These are phyloP conservation scores for Heimioporus sp. DNA, from an alignment of 768 basidiomycete genomes.

Conservation along the genomic window DNA sequence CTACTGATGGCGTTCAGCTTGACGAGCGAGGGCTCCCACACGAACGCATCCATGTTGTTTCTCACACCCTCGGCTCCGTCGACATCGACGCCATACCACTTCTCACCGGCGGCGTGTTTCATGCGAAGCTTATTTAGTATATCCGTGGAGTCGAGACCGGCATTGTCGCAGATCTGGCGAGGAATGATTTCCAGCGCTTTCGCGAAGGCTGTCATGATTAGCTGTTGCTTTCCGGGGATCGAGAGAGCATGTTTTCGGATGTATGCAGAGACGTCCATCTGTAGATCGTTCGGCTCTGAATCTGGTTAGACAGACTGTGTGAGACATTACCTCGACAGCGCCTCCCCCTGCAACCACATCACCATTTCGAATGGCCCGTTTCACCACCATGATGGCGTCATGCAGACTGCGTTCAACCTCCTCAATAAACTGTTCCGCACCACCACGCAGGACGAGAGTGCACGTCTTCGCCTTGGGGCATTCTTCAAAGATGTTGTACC, in stretches of 20 bases:
- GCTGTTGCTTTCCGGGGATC: conserved; percentile 93
- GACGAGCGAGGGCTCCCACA: conserved; percentile 97
- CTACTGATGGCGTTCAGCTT: conserved; percentile 95
- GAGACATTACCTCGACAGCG: conserved; percentile 77
- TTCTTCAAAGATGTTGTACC: conserved; percentile 93
- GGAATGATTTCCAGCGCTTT: conserved; percentile 98
- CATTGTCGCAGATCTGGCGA: conserved; percentile 97
- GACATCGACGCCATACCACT: conserved; percentile 94
- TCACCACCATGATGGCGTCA: conserved; percentile 99
- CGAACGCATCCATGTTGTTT: conserved; percentile 96
- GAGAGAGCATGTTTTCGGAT: conserved; percentile 88
- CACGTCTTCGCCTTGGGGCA: conserved; percentile 95
- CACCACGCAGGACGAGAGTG: conserved; percentile 90
- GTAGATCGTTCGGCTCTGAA: conserved; percentile 1
- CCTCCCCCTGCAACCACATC: conserved; percentile 98
- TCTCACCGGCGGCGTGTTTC: conserved; percentile 87
- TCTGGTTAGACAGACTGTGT: neutral
- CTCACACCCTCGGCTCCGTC: conserved; percentile 86
- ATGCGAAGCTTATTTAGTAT: conserved; percentile 96
- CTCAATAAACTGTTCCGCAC: conserved; percentile 98
- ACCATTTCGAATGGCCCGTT: conserved; percentile 92
- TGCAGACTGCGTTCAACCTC: conserved; percentile 97
- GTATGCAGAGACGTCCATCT: conserved; percentile 98
- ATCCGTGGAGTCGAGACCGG: conserved; percentile 96
- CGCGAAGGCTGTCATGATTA: conserved; percentile 93